Percentiles rank a stretch among this genome's conserved stretches.
These are phyloP conservation scores for Elasticomyces elasticus DNA, from an alignment of 495 filamentous ascomycete species.

Conservation along the genomic window DNA sequence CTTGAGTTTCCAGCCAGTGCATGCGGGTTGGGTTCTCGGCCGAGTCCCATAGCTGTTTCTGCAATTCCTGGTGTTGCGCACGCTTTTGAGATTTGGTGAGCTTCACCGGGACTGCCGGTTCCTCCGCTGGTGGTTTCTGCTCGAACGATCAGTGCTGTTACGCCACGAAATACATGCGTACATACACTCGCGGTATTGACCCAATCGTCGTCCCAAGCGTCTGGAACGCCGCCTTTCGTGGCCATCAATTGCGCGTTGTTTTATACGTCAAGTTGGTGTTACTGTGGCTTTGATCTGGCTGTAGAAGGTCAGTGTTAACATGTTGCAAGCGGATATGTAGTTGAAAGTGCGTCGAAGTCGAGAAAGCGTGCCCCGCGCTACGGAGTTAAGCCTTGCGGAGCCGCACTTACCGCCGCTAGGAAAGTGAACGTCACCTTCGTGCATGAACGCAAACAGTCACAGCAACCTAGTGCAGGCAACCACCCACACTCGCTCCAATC, in stretches of 20 bases:
- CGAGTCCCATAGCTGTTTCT: constrained; percentile 77
- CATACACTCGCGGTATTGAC: constrained; percentile 63
- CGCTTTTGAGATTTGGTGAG: constrained; percentile 65
- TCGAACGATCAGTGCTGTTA: no score
- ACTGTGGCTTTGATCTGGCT: no score
- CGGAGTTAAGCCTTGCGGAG: background rate
- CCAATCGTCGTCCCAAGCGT: constrained; percentile 93
- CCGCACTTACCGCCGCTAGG: background rate
- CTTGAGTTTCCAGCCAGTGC: constrained; percentile 60
- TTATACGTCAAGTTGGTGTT: constrained; percentile 15
- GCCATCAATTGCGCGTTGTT: no score
- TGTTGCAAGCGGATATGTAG: background rate
- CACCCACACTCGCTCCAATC: background rate
- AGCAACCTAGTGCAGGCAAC: background rate
- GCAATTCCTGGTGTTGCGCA: constrained; percentile 69
- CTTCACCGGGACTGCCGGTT: constrained; percentile 30
- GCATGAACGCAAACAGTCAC: background rate
- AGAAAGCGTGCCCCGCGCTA: background rate
- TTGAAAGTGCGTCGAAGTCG: background rate
- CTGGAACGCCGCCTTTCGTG: constrained; percentile 45
- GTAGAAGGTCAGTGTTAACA: no score
- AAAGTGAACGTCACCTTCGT: no score
- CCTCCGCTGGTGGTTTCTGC: constrained; percentile 17
- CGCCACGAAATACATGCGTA: no score
- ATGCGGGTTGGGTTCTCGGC: constrained; percentile 63